Percentiles rank a stretch among this genome's conserved stretches.
phyloP scores from a whole-genome alignment of 495 filamentous ascomycete species.

The Astrothelium macrocarpum region DNA sequence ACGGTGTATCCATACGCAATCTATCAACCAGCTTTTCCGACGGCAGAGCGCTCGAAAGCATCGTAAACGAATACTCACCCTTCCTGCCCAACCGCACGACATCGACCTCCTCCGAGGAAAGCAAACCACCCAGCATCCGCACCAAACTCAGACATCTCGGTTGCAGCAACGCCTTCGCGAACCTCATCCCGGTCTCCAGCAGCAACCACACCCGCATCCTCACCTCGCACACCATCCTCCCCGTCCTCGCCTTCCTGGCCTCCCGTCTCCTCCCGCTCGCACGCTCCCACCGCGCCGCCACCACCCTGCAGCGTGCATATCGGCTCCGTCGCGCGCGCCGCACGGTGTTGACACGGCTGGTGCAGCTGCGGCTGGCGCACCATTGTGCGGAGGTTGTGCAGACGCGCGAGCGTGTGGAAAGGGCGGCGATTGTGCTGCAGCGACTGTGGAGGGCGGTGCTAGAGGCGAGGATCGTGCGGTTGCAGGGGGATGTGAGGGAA shows the following conservation, averaged over 20 bases:
- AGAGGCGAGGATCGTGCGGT: conserved; percentile 18
- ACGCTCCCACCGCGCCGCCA: conserved; percentile 42
- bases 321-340: conserved; percentile 17
- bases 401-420: conserved; percentile 22
- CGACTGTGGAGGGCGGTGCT: conserved; percentile 31
- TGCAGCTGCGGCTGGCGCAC: conserved; percentile 23
- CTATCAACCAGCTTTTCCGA: conserved; percentile 54
- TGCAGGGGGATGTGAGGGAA: conserved; percentile 23
- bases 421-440: conserved; percentile 32
- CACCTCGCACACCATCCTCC: conserved; percentile 43
- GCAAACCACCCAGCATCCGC: conserved; percentile 13
- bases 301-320: conserved; percentile 41
- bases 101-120: background rate
- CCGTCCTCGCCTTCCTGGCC: conserved; percentile 51
- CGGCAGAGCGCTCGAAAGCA: conserved; percentile 45
- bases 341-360: conserved; percentile 15
- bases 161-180: conserved; percentile 30
- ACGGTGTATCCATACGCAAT: conserved; percentile 42
- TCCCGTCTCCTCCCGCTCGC: conserved; percentile 50
- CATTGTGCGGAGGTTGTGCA: conserved; percentile 29
- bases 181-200: conserved; percentile 22
- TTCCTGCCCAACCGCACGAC: conserved; percentile 19
- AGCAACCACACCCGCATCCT: conserved; percentile 28
- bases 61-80: conserved; percentile 50
- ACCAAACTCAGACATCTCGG: conserved; percentile 27